phyloP scores from a whole-genome alignment of 306 rosid species.

The Ormosia emarginata region DNA sequence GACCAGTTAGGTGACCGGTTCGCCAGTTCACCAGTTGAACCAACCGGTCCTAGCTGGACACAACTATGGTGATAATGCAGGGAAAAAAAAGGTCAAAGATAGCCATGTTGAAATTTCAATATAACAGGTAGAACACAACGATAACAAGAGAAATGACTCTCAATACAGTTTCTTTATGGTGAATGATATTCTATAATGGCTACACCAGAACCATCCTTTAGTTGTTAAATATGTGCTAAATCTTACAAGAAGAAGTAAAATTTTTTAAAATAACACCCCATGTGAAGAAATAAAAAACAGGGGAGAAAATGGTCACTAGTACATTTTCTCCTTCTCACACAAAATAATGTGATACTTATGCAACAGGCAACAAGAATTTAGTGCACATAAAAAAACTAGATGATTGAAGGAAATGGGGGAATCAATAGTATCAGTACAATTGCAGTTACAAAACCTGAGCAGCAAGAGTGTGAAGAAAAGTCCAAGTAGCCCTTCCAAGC shows the following conservation, averaged over 20 bases:
- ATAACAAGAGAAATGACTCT: no score
- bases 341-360: background rate
- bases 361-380: background rate
- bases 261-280: background rate
- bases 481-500: slow-evolving; percentile 94
- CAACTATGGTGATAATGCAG: no score
- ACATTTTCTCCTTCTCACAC: background rate
- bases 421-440: slow-evolving; percentile 2
- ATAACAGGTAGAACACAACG: no score
- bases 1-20: no score
- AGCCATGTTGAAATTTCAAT: no score
- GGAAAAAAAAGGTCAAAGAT: no score
- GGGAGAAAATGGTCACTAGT: background rate
- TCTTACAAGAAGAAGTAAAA: background rate
- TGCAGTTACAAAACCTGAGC: slow-evolving; percentile 65
- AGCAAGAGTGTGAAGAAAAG: slow-evolving; percentile 92
- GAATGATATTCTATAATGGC: background rate
- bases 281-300: background rate
- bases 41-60: no score
- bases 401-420: background rate
- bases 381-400: background rate
- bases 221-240: background rate
- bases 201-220: background rate
- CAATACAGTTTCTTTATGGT: no score
- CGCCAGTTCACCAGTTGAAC: no score